Base-by-base conservation (phyloP, 1,139 yeast species). In the Yamadazyma pseudoaaseri region DNA sequence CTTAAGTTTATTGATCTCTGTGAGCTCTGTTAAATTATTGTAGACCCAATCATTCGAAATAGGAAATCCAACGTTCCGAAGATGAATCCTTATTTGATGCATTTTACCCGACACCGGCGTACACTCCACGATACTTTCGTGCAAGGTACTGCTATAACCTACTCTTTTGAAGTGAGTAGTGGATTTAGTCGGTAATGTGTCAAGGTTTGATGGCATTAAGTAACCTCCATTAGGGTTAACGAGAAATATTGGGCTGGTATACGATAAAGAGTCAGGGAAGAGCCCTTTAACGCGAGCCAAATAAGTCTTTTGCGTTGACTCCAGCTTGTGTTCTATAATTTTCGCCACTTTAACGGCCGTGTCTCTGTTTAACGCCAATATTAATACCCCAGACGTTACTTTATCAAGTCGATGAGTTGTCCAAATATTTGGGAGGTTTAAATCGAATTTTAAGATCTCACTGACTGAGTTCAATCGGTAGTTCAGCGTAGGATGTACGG, bases 401-500 rank as follows among this genome's bases (percentile, higher is more conserved):
- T 79, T 77, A 51, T 86, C 95, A 10, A 86, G 56, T 27, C 95
- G 61, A 51, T 83, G 86, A 44, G 86, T 77, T 0, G 86, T 81
- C 60, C 74, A 67, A 2, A 73, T 59, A 9, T 59, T 48, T 2
- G 48, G 51, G 2, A 65, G 42, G 0, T 49, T 45, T 21, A 56
- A 41, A 31, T 75, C 75, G 14, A 52, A 45, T 41, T 73, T 71
- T 34, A 82, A 43, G 0, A 81, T 63, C 51, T 82, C 86, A 0
- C 81, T 74, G 15, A 84, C 51, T 0, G 86, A 68, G 48, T 86
- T 83, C 45, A 68, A 70, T 40, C 62, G 60, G 49, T 76, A 85
- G 35, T 72, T 72, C 3, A 87, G 86, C 0, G 86, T 76, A 0
- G 95, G 95, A 55, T 86, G 95, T 1, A 86, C 80, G 0, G 95